phyloP scores from a whole-genome alignment of 768 basidiomycete genomes.

The Rhizopogon vulgaris region DNA sequence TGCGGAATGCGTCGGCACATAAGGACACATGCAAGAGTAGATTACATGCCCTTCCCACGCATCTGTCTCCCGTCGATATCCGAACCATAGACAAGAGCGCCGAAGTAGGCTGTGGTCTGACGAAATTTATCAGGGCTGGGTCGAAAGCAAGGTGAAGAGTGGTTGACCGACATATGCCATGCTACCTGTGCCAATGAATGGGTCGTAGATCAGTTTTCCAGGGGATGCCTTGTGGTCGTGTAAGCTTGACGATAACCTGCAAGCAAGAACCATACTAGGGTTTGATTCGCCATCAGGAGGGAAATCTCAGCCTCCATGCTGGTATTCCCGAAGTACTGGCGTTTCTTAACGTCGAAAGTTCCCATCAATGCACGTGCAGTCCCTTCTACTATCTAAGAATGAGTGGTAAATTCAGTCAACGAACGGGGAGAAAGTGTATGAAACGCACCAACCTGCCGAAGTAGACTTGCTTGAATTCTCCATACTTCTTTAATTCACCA shows the following conservation, averaged over 20 bases:
- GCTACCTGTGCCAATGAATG: constrained; percentile 91
- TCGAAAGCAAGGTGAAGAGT: not conserved
- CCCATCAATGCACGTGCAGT: constrained; percentile 61
- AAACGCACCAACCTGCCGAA: constrained; percentile 82
- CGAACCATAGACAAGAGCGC: constrained; percentile 81
- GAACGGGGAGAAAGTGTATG: not conserved
- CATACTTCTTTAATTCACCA: constrained; percentile 52
- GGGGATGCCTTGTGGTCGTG: constrained; percentile 57
- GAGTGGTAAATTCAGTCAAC: not conserved
- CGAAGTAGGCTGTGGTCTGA: constrained; percentile 84
- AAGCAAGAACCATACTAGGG: constrained; percentile 48
- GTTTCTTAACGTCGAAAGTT: constrained; percentile 83
- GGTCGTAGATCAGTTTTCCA: constrained; percentile 93
- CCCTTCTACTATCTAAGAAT: constrained; percentile 50
- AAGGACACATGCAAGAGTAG: not conserved
- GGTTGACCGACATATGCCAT: constrained; percentile 67
- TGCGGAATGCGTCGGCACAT: constrained; percentile 11
- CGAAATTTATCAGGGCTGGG: not conserved
- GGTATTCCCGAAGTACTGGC: constrained; percentile 90
- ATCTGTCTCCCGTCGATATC: constrained; percentile 98
- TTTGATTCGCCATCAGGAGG: constrained; percentile 94
- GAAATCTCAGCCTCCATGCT: constrained; percentile 98
- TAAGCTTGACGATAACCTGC: not conserved
- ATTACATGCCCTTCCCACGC: constrained; percentile 74
- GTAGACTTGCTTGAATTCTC: constrained; percentile 64